Evolutionary conservation across 108 stramenopile species (phyloP).

Genomic region (Discostella stelligeroides): DNA sequence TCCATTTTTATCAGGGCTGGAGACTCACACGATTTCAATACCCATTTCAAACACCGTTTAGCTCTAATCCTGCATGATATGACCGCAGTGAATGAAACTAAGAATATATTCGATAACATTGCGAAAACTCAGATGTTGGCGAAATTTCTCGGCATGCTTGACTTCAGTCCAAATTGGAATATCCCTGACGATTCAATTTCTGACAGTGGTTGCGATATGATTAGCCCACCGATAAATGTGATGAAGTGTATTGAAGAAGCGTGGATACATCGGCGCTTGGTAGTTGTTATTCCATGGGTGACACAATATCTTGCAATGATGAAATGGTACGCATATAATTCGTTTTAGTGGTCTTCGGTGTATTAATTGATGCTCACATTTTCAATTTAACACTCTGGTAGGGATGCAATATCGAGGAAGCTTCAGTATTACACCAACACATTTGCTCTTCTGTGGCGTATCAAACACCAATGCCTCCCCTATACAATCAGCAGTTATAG

Average conservation of each 20-base stretch:
- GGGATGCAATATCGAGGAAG: constrained; percentile 46
- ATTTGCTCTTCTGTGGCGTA: constrained; percentile 50
- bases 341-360: neutral
- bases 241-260: constrained; percentile 50
- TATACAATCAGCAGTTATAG: constrained; percentile 10
- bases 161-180: constrained; percentile 82
- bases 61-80: constrained; percentile 22
- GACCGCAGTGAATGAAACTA: constrained; percentile 36
- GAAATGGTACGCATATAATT: constrained; percentile 58
- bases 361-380: too few relatives aligned
- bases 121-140: constrained; percentile 62
- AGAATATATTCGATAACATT: constrained; percentile 48
- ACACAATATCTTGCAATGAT: constrained; percentile 73
- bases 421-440: constrained; percentile 48
- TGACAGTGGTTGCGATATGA: constrained; percentile 29
- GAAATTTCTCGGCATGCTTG: constrained; percentile 75
- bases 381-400: neutral
- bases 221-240: constrained; percentile 43
- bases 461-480: constrained; percentile 20
- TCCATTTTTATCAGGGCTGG: constrained; percentile 66
- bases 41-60: constrained; percentile 53
- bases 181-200: neutral
- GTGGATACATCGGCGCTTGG: constrained; percentile 41
- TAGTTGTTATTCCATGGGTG: constrained; percentile 63
- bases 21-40: constrained; percentile 69